Evolutionary conservation across 1,284 basidiomycete species (phyloP), one percentile per base, ranked within the genome.

Genomic region (Cutaneotrichosporon sp.): DNA sequence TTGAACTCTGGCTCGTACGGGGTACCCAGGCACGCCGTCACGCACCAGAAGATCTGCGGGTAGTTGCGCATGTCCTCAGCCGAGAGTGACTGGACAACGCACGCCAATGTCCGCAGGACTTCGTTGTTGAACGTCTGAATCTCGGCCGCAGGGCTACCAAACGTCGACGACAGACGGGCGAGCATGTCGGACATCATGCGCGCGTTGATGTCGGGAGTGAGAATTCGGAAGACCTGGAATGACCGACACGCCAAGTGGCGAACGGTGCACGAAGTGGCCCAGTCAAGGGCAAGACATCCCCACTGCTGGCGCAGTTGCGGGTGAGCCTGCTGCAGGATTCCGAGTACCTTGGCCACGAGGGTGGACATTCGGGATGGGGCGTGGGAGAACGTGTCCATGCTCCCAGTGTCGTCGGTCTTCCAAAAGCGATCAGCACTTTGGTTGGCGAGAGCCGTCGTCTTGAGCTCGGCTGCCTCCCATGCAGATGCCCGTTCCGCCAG

Each of bases 21-120:
- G 0, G 92, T 95, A 22, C 87, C 88, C 32, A 96, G 84, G 70
- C 90, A 91, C 0, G 91, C 92, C 51, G 87, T 85, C 2, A 89
- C 85, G 71, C 88, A 89, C 94, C 94, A 97, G 80, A 92, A 97
- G 51, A 94, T 83, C 73, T 92, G 91, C 0, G 92, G 90, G 34
- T 92, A 82, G 32, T 73, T 70, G 16, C 90, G 83, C 4, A 85
- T 80, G 32, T 84, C 82, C 65, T 89, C 85, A 13, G 88, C 80
- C 51, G 88, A 85, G 21, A 85, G 81, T 8, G 84, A 83, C 40
- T 84, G 84, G 13, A 87, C 86, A 61, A 94, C 84, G 10, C 88
- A 83, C 18, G 85, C 86, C 60, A 97, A 84, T 0, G 92, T 95
- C 47, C 86, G 83, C 47, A 97, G 81, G 65, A 96, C 88, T 78